These are phyloP conservation scores for Colletotrichum sp. DNA, from an alignment of 2,329 filamentous ascomycete genomes.

Conservation along the genomic window DNA sequence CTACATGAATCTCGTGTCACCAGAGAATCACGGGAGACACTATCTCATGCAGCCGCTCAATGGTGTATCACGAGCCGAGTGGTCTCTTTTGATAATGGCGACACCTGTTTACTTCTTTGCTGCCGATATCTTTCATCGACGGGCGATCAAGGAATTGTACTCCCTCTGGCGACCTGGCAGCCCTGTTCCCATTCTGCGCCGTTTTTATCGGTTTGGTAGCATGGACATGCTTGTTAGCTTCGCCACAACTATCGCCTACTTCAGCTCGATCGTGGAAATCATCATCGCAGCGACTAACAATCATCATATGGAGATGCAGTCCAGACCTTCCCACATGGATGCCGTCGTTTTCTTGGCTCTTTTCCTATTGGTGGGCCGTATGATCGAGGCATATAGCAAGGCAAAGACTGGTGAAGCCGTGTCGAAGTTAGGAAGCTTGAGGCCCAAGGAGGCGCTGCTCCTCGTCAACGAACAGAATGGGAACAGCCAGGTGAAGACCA, in stretches of 20 bases:
- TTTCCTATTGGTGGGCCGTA: constrained; percentile 76
- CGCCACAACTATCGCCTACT: constrained; percentile 86
- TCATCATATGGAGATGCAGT: constrained; percentile 41
- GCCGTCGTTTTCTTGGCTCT: constrained; percentile 91
- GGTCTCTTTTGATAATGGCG: constrained; percentile 80
- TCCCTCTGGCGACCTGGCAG: constrained; percentile 80
- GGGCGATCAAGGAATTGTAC: constrained; percentile 79
- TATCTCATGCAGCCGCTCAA: constrained; percentile 74
- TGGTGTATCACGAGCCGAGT: constrained; percentile 78
- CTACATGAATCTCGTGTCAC: constrained; percentile 82
- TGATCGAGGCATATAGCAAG: constrained; percentile 90
- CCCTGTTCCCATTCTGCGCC: constrained; percentile 71
- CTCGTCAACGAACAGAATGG: constrained; percentile 51
- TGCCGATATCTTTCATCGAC: constrained; percentile 82
- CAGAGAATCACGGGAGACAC: constrained; percentile 59
- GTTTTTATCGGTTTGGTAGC: constrained; percentile 90
- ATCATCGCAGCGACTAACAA: constrained; percentile 59
- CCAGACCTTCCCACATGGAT: constrained; percentile 80
- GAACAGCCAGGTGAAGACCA: constrained; percentile 40
- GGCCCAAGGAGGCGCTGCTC: constrained; percentile 78
- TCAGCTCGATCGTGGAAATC: constrained; percentile 81
- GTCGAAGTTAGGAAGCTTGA: constrained; percentile 76
- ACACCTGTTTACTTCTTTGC: constrained; percentile 89
- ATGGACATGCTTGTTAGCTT: constrained; percentile 95
- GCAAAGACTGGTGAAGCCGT: constrained; percentile 89